Conservation (phyloP, 2,329 filamentous ascomycete genomes). For the Parastagonospora avenae region DNA sequence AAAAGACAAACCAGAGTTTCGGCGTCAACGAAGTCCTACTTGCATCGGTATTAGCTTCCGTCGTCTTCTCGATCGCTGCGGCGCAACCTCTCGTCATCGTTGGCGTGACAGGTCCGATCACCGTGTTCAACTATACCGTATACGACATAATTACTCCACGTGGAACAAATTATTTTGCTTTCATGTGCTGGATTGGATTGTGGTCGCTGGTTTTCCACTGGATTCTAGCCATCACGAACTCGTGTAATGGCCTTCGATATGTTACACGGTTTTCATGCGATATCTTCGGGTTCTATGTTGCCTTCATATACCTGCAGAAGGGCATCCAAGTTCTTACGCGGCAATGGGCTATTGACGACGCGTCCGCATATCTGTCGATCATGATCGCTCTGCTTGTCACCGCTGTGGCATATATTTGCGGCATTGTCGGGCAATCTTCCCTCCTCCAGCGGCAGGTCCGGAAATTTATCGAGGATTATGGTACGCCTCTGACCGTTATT, state of each 20-base stretch:
- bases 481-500: conserved; percentile 68
- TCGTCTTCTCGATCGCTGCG: conserved; percentile 79
- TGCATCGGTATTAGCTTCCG: conserved; percentile 78
- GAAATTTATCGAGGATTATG: conserved; percentile 88
- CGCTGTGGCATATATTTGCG: conserved; percentile 75
- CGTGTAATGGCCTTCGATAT: conserved; percentile 86
- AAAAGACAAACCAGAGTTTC: conserved; percentile 81
- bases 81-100: conserved; percentile 90
- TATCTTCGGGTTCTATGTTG: conserved; percentile 93
- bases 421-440: conserved; percentile 70
- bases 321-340: conserved; percentile 83
- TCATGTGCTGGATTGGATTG: conserved; percentile 91
- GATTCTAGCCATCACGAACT: conserved; percentile 81
- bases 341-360: conserved; percentile 67
- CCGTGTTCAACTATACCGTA: conserved; percentile 92
- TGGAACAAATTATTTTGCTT: conserved; percentile 81
- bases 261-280: conserved; percentile 92
- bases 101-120: conserved; percentile 90
- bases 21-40: conserved; percentile 92
- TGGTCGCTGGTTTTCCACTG: conserved; percentile 88
- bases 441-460: conserved; percentile 77
- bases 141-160: conserved; percentile 83
- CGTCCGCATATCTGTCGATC: conserved; percentile 77
- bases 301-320: conserved; percentile 90
- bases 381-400: conserved; percentile 78